These are phyloP conservation scores for Candolleomyces efflorescens DNA, from an alignment of 768 basidiomycete species.

Conservation along the genomic window DNA sequence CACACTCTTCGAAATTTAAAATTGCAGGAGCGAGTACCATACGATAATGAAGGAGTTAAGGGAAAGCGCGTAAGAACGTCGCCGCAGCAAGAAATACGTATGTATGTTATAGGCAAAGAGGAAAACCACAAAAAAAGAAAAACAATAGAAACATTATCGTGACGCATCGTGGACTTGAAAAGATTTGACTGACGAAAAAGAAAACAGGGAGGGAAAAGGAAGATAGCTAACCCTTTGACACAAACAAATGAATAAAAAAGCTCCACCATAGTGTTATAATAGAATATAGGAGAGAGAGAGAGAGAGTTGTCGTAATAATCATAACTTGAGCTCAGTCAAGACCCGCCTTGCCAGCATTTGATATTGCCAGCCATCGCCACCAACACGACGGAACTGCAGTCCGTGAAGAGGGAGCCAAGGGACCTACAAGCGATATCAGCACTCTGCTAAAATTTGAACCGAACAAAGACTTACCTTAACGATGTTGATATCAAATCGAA, in stretches of 20 bases:
- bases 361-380: conserved; percentile 96
- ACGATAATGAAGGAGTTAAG: too few relatives aligned
- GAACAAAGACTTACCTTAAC: conserved; percentile 69
- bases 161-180: too few relatives aligned
- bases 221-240: background rate
- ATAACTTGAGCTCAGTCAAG: conserved; percentile 84
- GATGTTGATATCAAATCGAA: conserved; percentile 95
- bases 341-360: conserved; percentile 91
- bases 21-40: too few relatives aligned
- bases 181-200: background rate
- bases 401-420: conserved; percentile 92
- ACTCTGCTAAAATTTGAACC: background rate
- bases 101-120: too few relatives aligned
- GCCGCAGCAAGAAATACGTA: too few relatives aligned
- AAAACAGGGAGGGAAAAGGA: background rate
- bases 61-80: too few relatives aligned
- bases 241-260: background rate
- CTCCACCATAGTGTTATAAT: background rate
- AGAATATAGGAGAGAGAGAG: background rate
- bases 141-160: too few relatives aligned
- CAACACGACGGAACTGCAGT: conserved; percentile 87
- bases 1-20: too few relatives aligned
- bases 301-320: conserved; percentile 17
- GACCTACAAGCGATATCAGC: conserved; percentile 47
- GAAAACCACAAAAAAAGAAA: too few relatives aligned